Base-by-base conservation (phyloP, 2,329 filamentous ascomycete genomes). In the Thermomyces lanuginosus region DNA sequence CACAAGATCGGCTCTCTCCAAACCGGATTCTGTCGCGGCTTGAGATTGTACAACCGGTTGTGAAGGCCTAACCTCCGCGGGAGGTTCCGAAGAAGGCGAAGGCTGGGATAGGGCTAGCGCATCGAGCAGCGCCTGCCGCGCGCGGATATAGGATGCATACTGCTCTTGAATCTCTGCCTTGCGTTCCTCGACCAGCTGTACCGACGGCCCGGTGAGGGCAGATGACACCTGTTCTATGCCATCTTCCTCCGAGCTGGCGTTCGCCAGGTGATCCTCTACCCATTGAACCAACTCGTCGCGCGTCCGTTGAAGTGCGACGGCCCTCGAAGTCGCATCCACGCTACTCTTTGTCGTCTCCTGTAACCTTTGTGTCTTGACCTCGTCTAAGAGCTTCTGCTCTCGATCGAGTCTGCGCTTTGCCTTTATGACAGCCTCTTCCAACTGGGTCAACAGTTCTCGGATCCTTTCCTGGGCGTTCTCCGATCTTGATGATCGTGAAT, bases 281-380 rank as follows among this genome's bases (percentile, higher is more conserved):
- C 63, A 66, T 22, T 55, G 47, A 4, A 64, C 52, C 22, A 66
- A 44, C 32, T 63, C 60, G 31, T 63, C 52, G 22, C 61, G 52
- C 8, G 59, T 61, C 19, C 45, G 44, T 26, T 57, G 47, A 14
- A 66, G 42, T 3, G 58, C 59, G 24, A 36, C 34, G 1, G 55
- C 27, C 31, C 41, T 51, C 5, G 33, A 30, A 10, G 33, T 34
- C 3, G 41, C 24, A 2, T 36, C 17, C 6, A 31, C 12, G 10
- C 32, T 28, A 10, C 24, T 27, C 8, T 28, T 22, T 4, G 13
- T 11, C 6, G 11, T n/a, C 8, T 18, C 26, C 16, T 36, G 38
- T 21, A n/a, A n/a, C n/a, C 39, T 37, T 12, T 32, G 38, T 9
- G 42, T 37, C 26, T 49, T 49, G 21, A 48, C 21, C 22, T 48